Evolutionary conservation across 1,284 basidiomycete species (phyloP), one percentile per base, ranked within the genome.

Genomic region (Cystobasidium sp.): DNA sequence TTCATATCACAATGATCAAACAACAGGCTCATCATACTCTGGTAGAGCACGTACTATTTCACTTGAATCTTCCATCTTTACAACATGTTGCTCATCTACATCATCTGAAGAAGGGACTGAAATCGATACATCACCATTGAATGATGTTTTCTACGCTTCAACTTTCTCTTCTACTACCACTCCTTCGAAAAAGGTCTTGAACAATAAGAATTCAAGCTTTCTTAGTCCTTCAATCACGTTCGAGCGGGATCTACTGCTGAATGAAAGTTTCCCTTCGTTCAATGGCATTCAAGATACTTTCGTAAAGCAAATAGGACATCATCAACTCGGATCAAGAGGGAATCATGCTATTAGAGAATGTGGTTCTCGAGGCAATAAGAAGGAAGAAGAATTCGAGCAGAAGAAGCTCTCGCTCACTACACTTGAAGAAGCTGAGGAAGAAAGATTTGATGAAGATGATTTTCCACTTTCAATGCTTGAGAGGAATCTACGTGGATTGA

Each of bases 401-500:
- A 31, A 31, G 31, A 31, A 31, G 31, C 31, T 31, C 31, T 31
- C 49, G 49, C 12, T 20, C 12, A 20, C 14, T 37, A 3, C 12
- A 24, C n/a, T 22, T 2, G 53, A 56, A 56, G 12, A 22, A 20
- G 18, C 31, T 43, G 44, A 8, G 1, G 61, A 24, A 16, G 44
- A 68, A 9, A 52, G 44, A 31, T 51, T 20, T 22, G 68, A 59
- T 22, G 68, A 70, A 6, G 68, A 61, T 24, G 69, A 49, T 52
- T 71, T 71, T 24, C 69, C 69, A 24, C 59, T 71, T 37, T 63
- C 69, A 47, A 22, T 47, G 24, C 51, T 69, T 6, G 68, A 69
- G 44, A 61, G 16, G 14, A 68, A 20, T 18, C 39, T 59, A 39
- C 39, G 56, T 41, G 56, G 56, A n/a, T 41, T 59, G 20, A 20